Percentiles rank a stretch among this genome's conserved stretches.
Evolutionary conservation across 148 eudicot species (phyloP).

Genomic region (Vaccinium corymbosum): DNA sequence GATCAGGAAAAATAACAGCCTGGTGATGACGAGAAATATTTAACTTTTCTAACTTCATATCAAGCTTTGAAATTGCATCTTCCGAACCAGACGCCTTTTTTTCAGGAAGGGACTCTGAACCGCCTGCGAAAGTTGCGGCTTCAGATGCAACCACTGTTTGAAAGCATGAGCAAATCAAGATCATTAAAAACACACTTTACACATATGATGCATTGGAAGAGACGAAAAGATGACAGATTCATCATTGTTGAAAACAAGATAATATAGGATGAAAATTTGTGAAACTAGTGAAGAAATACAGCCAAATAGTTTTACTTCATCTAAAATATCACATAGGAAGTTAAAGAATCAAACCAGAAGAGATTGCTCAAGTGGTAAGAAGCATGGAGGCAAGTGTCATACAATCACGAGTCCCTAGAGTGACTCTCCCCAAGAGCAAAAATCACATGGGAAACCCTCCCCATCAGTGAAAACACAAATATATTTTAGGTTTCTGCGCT

Average conservation of each 20-base stretch:
- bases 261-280: background rate
- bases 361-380: background rate
- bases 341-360: background rate
- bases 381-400: background rate
- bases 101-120: constrained; percentile 12
- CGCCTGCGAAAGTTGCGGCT: constrained; percentile 15
- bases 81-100: constrained; percentile 32
- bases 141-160: constrained; percentile 22
- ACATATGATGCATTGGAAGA: background rate
- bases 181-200: background rate
- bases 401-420: background rate
- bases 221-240: background rate
- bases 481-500: background rate
- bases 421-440: background rate
- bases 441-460: background rate
- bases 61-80: constrained; percentile 39
- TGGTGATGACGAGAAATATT: constrained; percentile 36
- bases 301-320: background rate
- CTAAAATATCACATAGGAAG: background rate
- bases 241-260: background rate
- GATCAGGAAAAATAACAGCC: constrained; percentile 67
- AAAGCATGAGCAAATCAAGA: background rate
- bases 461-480: background rate
- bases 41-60: constrained; percentile 39
- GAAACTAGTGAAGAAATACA: background rate